phyloP scores from a whole-genome alignment of 441 rosid species.

The Pelargonium cotyledonis region DNA sequence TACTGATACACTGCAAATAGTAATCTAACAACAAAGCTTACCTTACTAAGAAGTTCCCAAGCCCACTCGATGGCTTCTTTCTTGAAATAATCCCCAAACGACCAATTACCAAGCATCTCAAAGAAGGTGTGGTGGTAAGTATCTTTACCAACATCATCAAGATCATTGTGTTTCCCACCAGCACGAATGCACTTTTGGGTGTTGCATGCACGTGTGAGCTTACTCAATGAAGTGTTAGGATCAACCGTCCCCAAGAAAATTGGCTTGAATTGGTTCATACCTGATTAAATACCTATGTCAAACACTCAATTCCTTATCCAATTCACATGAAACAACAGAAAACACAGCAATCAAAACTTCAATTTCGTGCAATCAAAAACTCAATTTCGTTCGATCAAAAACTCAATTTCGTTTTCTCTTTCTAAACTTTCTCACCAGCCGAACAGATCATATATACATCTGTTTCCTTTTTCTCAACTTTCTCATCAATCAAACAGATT shows the following conservation, averaged over 20 bases:
- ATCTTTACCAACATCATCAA: constrained; percentile 53
- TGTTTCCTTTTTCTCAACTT: too few species aligned
- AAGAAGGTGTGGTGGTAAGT: constrained; percentile 97
- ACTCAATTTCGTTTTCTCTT: neutral
- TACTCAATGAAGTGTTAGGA: constrained; percentile 73
- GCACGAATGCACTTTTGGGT: constrained; percentile 97
- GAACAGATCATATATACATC: neutral
- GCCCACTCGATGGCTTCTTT: constrained; percentile 90
- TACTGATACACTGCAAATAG: too few species aligned
- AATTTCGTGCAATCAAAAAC: too few species aligned
- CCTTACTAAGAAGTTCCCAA: neutral
- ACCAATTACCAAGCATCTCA: constrained; percentile 99
- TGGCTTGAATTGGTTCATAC: constrained; percentile 94
- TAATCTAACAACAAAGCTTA: too few species aligned
- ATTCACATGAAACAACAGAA: too few species aligned
- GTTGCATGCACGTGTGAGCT: constrained; percentile 70
- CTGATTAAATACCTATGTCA: constrained; percentile 22
- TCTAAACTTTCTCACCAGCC: neutral
- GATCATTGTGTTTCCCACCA: constrained; percentile 77
- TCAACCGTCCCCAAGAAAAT: constrained; percentile 87
- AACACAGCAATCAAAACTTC: too few species aligned
- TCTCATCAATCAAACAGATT: neutral
- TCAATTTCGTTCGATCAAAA: neutral
- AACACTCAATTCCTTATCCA: too few species aligned
- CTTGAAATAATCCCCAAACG: constrained; percentile 95